phyloP scores from a whole-genome alignment of 208 protist genomes.

The Crithidia thermophila region DNA sequence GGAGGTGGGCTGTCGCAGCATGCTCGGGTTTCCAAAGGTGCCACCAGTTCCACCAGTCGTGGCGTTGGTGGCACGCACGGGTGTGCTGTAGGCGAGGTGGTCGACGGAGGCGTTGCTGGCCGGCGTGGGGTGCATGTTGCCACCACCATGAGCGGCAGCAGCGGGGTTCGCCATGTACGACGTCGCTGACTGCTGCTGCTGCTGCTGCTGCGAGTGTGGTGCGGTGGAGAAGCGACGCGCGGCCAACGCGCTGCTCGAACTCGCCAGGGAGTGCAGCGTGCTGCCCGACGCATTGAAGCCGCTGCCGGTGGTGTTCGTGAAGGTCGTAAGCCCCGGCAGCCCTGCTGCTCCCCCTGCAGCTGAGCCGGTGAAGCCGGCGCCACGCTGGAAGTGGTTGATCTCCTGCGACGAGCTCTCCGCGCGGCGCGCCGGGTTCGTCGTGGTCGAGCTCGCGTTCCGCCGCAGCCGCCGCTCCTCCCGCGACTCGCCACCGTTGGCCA shows the following conservation, averaged over 20 bases:
- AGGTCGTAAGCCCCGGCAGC: neutral
- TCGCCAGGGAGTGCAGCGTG: neutral
- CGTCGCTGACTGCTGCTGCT: neutral
- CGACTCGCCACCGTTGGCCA: conserved; percentile 30
- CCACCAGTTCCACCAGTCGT: neutral
- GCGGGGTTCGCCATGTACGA: neutral
- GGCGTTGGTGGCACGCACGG: neutral
- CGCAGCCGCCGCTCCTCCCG: conserved; percentile 20
- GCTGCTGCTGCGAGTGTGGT: neutral
- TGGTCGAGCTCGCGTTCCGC: neutral
- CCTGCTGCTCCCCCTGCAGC: neutral
- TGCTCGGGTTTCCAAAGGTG: neutral
- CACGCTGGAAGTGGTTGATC: conserved; percentile 27
- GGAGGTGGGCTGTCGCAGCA: conserved; percentile 1
- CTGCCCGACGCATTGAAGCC: conserved; percentile 12
- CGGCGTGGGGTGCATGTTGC: too few relatives aligned
- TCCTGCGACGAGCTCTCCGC: conserved; percentile 12
- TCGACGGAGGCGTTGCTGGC: neutral
- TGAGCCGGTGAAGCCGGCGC: conserved; percentile 10
- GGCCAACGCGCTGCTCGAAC: neutral
- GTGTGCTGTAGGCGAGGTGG: neutral
- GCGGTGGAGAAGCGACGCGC: conserved; percentile 3
- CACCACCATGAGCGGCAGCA: too few relatives aligned
- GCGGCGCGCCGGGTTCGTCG: neutral
- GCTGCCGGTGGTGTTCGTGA: neutral